Percentiles rank a stretch among this genome's conserved stretches.
Conservation (phyloP, 495 filamentous ascomycete species). For the Penicillium longicatenatum region DNA sequence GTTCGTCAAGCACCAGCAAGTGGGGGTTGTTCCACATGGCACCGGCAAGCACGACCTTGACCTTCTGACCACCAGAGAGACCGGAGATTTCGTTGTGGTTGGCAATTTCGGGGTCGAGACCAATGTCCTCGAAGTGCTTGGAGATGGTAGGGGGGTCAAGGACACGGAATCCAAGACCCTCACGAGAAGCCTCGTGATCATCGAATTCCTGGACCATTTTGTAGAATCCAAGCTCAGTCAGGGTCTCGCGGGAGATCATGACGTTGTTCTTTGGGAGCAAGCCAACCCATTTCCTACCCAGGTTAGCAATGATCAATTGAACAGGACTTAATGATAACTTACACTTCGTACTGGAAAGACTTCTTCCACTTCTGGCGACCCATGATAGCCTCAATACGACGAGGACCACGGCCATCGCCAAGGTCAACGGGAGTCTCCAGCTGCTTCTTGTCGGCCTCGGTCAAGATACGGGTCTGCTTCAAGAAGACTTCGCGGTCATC, state of each 20-base stretch:
- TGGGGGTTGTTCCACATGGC: conserved; percentile 99
- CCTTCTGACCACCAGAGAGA: conserved; percentile 97
- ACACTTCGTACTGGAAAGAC: conserved; percentile 95
- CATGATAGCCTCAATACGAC: conserved; percentile 84
- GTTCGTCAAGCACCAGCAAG: conserved; percentile 95
- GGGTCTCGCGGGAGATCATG: conserved; percentile 89
- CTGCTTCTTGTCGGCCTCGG: conserved; percentile 79
- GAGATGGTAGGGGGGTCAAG: conserved; percentile 91
- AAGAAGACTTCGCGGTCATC: conserved; percentile 95
- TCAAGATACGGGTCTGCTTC: conserved; percentile 94
- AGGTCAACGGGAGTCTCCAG: conserved; percentile 88
- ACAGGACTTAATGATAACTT: not conserved
- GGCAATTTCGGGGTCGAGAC: conserved; percentile 94
- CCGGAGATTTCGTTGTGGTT: conserved; percentile 98
- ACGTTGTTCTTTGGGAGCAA: conserved; percentile 91
- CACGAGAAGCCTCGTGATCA: conserved; percentile 95
- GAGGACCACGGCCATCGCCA: conserved; percentile 73
- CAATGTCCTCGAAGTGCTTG: conserved; percentile 97
- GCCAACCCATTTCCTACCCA: conserved; percentile 70
- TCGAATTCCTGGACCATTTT: conserved; percentile 98
- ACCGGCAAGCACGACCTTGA: conserved; percentile 97
- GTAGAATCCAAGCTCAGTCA: conserved; percentile 79
- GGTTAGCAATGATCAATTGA: not conserved
- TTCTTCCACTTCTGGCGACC: conserved; percentile 99
- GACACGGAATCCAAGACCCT: conserved; percentile 92